These are phyloP conservation scores for Lathyrus sativus DNA, from an alignment of 306 rosid genomes.

Conservation along the genomic window DNA sequence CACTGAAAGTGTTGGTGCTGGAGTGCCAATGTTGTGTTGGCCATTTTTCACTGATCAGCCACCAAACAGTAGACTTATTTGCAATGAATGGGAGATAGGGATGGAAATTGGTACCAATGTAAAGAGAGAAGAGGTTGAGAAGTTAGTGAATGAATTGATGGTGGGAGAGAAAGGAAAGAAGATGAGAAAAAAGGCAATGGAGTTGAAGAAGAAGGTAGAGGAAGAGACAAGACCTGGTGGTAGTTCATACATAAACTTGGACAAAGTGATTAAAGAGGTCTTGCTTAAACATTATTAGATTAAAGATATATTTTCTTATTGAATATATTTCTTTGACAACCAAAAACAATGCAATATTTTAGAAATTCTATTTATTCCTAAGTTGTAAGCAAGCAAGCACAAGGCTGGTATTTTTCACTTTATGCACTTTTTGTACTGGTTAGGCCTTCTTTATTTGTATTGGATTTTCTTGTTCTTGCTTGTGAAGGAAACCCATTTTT, in stretches of 20 bases:
- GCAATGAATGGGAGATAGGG: conserved; percentile 40
- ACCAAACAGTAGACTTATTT: conserved; percentile 23
- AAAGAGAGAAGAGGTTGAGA: conserved; percentile 41
- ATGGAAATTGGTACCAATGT: conserved; percentile 27
- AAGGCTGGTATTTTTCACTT: no score
- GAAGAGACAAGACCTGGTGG: conserved; percentile 35
- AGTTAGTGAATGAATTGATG: conserved; percentile 37
- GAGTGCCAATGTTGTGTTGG: conserved; percentile 45
- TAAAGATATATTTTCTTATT: neutral
- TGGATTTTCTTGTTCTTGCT: no score
- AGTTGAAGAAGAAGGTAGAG: conserved; percentile 34
- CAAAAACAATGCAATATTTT: no score
- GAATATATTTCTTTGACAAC: no score
- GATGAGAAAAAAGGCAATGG: conserved; percentile 29
- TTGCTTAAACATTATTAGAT: conserved; percentile 7
- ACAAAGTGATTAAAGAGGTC: conserved; percentile 34
- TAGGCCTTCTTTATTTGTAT: no score
- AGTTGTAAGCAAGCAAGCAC: no score
- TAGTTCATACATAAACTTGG: neutral
- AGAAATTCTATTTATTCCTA: no score
- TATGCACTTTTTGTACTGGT: no score
- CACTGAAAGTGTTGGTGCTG: conserved; percentile 32
- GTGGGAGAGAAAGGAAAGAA: conserved; percentile 41
- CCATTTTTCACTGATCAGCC: conserved; percentile 42
- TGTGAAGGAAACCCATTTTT: no score